Base-by-base conservation (phyloP, 441 rosid species). In the Erysimum pusillum region DNA sequence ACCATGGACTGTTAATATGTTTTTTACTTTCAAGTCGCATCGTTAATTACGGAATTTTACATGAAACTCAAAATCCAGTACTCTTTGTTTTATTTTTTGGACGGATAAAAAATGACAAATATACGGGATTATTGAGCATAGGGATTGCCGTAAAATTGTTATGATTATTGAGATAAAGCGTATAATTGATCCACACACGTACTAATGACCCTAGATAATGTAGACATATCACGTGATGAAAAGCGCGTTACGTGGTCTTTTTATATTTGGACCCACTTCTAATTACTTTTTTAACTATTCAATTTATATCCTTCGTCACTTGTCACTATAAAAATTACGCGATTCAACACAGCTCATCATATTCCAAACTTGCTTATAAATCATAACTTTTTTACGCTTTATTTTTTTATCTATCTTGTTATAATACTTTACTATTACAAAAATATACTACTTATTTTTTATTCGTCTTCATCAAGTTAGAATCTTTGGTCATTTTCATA, bases 201-300 rank as follows among this genome's bases (percentile, higher is more conserved):
- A 66, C 69, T 77, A 77, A 72, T 66, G 63, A 66, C 77, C 49
- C 64, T 66, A 78, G 74, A 51, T 0, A 72, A 66, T 72, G 63
- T 66, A 78, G 81, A 78, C 77, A 78, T 44, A 60, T 66, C 81
- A 78, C 77, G 74, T 78, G 81, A 71, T 11, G 49, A 67, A 78
- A 78, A 78, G 77, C 77, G 81, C 69, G 77, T 78, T 78, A 78
- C 69, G 77, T 78, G 77, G 64, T 67, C 59, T 78, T 72, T 66
- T 42, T 51, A 58, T 13, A 4, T 32, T 60, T 78, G 81, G 77
- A 52, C 81, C 81, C 70, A 73, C 56, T 34, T 15, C 56, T 65
- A 71, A 41, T 65, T 77, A 59, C 76, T n/a, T 52, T 77, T 49
- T 11, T 54, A 70, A 63, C 53, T 63, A 62, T 76, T 69, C 25